Base-by-base conservation (phyloP, 2,329 filamentous ascomycete genomes). In the Myrmaecium sp. region DNA sequence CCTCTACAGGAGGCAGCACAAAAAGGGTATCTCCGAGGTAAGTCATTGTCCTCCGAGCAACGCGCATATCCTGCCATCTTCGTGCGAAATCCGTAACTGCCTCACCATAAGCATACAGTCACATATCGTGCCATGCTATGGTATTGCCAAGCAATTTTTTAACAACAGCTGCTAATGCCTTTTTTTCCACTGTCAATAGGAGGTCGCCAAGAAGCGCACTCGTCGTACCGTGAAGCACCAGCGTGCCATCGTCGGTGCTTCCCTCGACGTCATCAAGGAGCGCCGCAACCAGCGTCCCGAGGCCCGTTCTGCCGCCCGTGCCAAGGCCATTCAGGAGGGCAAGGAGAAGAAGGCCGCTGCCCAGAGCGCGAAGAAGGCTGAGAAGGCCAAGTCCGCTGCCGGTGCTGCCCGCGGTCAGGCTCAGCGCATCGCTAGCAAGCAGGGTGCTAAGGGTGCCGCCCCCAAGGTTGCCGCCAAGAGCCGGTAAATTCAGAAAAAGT, bases 1-100 rank as follows among this genome's bases (percentile, higher is more conserved):
- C 52, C 80, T 98, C 42, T 98, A 81, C 81, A 77, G 89, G 62
- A 80, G 86, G 65, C 81, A 92, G 69, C 86, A 94, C 78, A 89
- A 84, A 73, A 98, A 98, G 83, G 89, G 89, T 77, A 91, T 95
- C 67, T 92, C 86, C 72, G 89, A 98, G 84, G 89, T 95, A 77
- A 67, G 47, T 51, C 27, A n/a, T n/a, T n/a, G n/a, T 30, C 7
- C 34, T 26, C 21, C 13, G 7, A 24, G 14, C 15, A n/a, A 8
- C 13, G 5, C 5, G 11, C 11, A 6, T 10, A 15, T 23, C 16
- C 24, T 24, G 21, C 20, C 11, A 8, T 20, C 11, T 20, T 20
- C 11, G 18, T 20, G 22, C 22, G 9, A 8, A n/a, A n/a, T n/a
- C n/a, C n/a, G n/a, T n/a, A n/a, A n/a, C n/a, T n/a, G n/a, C n/a